A percentile compares a stretch with the other conserved stretches of the same genome.
Evolutionary conservation across 352 stramenopile genomes (phyloP).

Genomic region (Phytophthora melonis): DNA sequence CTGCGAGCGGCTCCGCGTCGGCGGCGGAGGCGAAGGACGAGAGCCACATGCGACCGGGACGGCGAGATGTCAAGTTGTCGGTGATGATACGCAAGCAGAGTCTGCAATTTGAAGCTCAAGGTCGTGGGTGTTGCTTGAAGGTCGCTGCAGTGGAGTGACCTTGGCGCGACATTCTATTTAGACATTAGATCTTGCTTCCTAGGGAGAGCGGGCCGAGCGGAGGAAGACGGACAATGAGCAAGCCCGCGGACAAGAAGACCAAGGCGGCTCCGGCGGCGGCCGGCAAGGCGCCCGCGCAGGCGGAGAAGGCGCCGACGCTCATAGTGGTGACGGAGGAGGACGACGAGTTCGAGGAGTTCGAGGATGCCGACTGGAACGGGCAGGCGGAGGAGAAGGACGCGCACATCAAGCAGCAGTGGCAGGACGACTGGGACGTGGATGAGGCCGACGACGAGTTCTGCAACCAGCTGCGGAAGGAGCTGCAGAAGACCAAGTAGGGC

Average conservation of each 20-base stretch:
- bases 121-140: neutral
- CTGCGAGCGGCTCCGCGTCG: constrained; percentile 8
- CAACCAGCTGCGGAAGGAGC: constrained; percentile 91
- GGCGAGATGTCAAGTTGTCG: constrained; percentile 22
- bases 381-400: constrained; percentile 82
- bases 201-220: neutral
- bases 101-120: constrained; percentile 19
- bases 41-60: constrained; percentile 53
- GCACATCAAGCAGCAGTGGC: constrained; percentile 92
- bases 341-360: constrained; percentile 92
- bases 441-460: constrained; percentile 94
- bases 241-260: constrained; percentile 45
- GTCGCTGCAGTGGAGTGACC: neutral
- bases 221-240: constrained; percentile 38
- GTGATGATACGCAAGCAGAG: constrained; percentile 49
- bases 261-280: constrained; percentile 25
- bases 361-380: constrained; percentile 81
- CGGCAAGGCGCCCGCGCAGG: constrained; percentile 27
- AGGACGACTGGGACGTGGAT: constrained; percentile 94
- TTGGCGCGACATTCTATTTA: neutral
- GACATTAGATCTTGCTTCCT: neutral
- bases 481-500: constrained; percentile 84
- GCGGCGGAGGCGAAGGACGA: constrained; percentile 54
- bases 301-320: constrained; percentile 73
- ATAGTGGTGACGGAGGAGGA: constrained; percentile 90